A percentile compares a stretch with the other conserved stretches of the same genome.
Evolutionary conservation across 495 filamentous ascomycete species (phyloP).

Genomic region (Neurospora africana): DNA sequence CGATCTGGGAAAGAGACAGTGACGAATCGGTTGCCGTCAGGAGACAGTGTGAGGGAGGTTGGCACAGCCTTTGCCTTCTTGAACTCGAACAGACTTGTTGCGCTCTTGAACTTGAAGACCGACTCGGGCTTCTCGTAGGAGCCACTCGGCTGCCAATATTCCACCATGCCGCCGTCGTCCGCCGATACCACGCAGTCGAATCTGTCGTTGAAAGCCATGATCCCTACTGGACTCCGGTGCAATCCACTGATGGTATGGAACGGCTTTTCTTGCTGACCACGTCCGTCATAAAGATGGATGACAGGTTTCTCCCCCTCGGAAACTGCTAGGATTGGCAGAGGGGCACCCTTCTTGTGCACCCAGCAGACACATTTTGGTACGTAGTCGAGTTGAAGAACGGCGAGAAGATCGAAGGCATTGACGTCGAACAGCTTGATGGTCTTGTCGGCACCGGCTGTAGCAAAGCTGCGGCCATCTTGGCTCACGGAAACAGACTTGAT

Average conservation of each 20-base stretch:
- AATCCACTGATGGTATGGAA: constrained; percentile 64
- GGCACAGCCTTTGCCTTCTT: constrained; percentile 88
- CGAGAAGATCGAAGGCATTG: constrained; percentile 80
- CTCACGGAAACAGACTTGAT: constrained; percentile 75
- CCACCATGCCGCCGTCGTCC: constrained; percentile 87
- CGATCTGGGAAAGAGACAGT: constrained; percentile 91
- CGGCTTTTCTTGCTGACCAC: constrained; percentile 65
- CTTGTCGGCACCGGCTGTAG: constrained; percentile 75
- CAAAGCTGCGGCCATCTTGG: constrained; percentile 86
- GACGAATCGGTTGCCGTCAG: constrained; percentile 72
- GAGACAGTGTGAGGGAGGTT: constrained; percentile 75
- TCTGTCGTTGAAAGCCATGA: constrained; percentile 80
- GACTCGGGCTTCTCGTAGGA: constrained; percentile 83
- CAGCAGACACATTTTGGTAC: constrained; percentile 77
- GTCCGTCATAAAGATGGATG: constrained; percentile 79
- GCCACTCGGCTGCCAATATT: constrained; percentile 82
- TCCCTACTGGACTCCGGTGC: constrained; percentile 65
- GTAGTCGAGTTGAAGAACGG: constrained; percentile 66
- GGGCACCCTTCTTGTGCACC: constrained; percentile 82
- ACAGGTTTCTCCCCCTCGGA: constrained; percentile 63
- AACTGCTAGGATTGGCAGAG: constrained; percentile 77
- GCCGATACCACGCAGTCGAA: constrained; percentile 85
- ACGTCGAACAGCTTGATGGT: constrained; percentile 96
- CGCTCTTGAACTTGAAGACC: constrained; percentile 85
- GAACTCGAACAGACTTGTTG: constrained; percentile 91